phyloP scores from a whole-genome alignment of 1,139 yeast genomes.

The Candida sojae region DNA sequence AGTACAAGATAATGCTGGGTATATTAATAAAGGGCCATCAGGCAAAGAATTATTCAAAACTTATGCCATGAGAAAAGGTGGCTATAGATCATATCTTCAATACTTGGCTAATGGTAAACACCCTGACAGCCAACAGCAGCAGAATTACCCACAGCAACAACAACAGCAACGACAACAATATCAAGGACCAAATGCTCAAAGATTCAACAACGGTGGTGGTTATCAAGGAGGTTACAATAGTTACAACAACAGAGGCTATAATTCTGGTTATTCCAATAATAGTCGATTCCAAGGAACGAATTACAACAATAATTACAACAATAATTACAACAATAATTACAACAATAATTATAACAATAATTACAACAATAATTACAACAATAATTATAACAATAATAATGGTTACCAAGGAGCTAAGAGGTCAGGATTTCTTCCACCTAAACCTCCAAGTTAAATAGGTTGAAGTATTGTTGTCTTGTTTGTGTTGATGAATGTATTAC shows the following conservation, averaged over 20 bases:
- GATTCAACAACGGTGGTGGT: constrained; percentile 11
- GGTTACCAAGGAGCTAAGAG: constrained; percentile 3
- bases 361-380: constrained; percentile 10
- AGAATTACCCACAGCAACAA: constrained; percentile 1
- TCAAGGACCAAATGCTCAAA: constrained; percentile 14
- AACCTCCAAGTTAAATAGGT: not conserved
- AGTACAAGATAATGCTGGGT: constrained; percentile 36
- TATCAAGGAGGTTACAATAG: constrained; percentile 12
- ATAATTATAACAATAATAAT: constrained; percentile 10
- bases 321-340: too few relatives aligned
- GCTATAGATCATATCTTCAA: constrained; percentile 37
- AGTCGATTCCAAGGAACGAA: constrained; percentile 13
- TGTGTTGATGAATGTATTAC: not conserved
- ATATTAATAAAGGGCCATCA: constrained; percentile 44
- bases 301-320: constrained; percentile 8
- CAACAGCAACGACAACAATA: constrained; percentile 9
- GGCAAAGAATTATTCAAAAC: constrained; percentile 35
- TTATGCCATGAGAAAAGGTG: constrained; percentile 43
- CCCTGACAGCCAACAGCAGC: constrained; percentile 3
- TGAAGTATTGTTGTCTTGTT: too few relatives aligned
- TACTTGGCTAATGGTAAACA: constrained; percentile 10
- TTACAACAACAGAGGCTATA: constrained; percentile 11
- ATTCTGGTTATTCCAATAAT: constrained; percentile 12
- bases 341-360: constrained; percentile 11
- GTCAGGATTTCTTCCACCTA: constrained; percentile 16